phyloP scores from a whole-genome alignment of 441 rosid genomes.

The Syzygium syzygioides region DNA sequence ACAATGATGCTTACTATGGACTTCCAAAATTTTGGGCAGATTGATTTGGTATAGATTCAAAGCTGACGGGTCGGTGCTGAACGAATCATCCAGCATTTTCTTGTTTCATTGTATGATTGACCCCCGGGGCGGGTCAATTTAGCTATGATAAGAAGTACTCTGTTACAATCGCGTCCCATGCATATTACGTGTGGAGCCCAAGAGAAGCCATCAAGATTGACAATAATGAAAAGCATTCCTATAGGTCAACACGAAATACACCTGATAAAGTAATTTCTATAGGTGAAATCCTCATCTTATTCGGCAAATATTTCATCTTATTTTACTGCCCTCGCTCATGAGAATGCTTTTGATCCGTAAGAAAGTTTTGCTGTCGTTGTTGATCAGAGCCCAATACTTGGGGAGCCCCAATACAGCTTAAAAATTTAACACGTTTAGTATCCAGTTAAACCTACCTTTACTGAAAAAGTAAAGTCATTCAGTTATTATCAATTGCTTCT shows the following conservation, averaged over 20 bases:
- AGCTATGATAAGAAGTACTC: neutral
- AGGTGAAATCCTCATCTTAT: neutral
- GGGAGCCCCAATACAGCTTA: neutral
- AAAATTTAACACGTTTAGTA: neutral
- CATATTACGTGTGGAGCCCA: neutral
- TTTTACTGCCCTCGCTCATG: neutral
- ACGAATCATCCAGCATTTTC: neutral
- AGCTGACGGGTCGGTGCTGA: neutral
- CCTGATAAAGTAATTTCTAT: neutral
- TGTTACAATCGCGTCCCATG: neutral
- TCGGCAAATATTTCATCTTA: neutral
- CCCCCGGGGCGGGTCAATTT: neutral
- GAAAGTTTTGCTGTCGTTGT: neutral
- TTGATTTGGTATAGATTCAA: neutral
- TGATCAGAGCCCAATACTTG: neutral
- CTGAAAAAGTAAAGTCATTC: neutral
- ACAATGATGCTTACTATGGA: neutral
- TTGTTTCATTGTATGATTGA: neutral
- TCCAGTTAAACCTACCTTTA: neutral
- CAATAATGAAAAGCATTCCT: neutral
- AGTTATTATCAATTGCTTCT: neutral
- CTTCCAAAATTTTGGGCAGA: neutral
- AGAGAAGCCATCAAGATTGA: neutral
- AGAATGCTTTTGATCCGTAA: neutral
- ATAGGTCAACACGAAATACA: neutral